Evolutionary conservation across 768 basidiomycete genomes (phyloP), one percentile per base, ranked within the genome.

Genomic region (Amanita pallidorosea): DNA sequence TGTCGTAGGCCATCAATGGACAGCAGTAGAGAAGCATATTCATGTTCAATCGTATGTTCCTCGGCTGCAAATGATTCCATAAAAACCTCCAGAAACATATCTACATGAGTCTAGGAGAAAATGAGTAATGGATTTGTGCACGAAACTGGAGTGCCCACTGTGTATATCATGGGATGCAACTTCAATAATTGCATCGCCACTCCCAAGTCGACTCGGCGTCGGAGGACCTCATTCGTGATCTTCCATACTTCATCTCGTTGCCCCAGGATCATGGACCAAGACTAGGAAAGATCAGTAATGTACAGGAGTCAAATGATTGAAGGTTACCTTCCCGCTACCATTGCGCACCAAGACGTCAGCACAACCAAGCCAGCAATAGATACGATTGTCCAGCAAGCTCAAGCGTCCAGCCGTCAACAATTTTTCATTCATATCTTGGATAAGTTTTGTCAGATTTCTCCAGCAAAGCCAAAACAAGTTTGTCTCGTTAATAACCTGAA

Each of bases 301-400:
- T 20, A 27, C 6, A 46, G 15, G 5, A 37, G 41, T 11, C 13
- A 31, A 35, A 1, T 6, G 15, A 20, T 47, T 41, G 8, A n/a
- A 57, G 63, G 53, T n/a, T 54, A 63, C 64, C 60, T 59, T 62
- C 13, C 33, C 23, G 29, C 45, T 55, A 12, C 51, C 54, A 27
- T 55, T 56, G 20, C 59, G 74, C 5, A 85, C 74, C 13, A 81
- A 58, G 15, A 89, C 72, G 50, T 72, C 71, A 1, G 78, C 80
- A 56, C 83, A 88, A 4, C 81, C 78, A 6, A 85, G 70, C 86
- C 88, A 92, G 56, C 81, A 83, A 49, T 79, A 76, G 29, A 88
- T 70, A 71, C 87, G 78, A 23, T 63, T 60, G 56, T 79, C 77
- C 23, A 79, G 72, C 45, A 76, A 4, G 5, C 20, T 22, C 13